These are phyloP conservation scores for Martiniozyma asiatica DNA, from an alignment of 1,139 yeast species.

Conservation along the genomic window DNA sequence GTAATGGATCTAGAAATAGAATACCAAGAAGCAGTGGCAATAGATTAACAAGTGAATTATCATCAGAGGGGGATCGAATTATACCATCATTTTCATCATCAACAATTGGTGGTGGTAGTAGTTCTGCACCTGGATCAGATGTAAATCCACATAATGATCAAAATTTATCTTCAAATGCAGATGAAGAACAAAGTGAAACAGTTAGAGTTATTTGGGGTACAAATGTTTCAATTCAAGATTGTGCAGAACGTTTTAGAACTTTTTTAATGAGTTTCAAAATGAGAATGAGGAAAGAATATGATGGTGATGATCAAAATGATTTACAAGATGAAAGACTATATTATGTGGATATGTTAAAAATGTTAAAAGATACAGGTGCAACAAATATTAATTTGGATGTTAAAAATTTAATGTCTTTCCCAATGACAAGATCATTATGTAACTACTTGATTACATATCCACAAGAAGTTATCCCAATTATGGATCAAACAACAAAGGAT, in stretches of 20 bases:
- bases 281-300: constrained; percentile 57
- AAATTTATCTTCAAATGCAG: background rate
- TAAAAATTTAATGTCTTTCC: constrained; percentile 62
- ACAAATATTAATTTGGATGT: constrained; percentile 82
- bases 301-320: constrained; percentile 27
- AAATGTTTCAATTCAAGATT: constrained; percentile 83
- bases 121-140: constrained; percentile 1
- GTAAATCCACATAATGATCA: constrained; percentile 1
- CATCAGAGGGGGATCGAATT: constrained; percentile 12
- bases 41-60: constrained; percentile 14
- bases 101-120: constrained; percentile 9
- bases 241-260: constrained; percentile 66
- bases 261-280: constrained; percentile 75
- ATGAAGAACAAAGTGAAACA: constrained; percentile 34
- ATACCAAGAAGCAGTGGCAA: too few species aligned
- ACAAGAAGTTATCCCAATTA: constrained; percentile 91
- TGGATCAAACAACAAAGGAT: constrained; percentile 94
- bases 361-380: constrained; percentile 67
- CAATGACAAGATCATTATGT: constrained; percentile 66
- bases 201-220: constrained; percentile 97
- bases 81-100: constrained; percentile 16
- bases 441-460: constrained; percentile 86
- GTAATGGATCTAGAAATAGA: background rate
- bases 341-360: constrained; percentile 61
- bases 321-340: constrained; percentile 52